A percentile compares a stretch with the other conserved stretches of the same genome.
phyloP scores from a whole-genome alignment of 805 yeast species.

The Saturnispora dispora region DNA sequence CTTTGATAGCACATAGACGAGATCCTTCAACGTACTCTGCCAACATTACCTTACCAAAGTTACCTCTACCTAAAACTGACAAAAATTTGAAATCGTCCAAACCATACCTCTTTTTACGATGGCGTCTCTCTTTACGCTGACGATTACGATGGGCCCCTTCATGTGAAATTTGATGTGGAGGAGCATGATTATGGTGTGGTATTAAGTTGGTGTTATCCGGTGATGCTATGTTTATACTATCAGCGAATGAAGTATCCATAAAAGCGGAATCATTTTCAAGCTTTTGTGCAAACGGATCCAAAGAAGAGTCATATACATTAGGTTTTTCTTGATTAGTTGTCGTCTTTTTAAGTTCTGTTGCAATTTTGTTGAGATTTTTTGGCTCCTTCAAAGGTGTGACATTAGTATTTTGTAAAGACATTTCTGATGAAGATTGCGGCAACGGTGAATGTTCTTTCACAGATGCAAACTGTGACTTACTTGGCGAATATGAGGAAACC shows the following conservation, averaged over 20 bases:
- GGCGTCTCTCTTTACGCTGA: constrained; percentile 27
- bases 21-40: constrained; percentile 85
- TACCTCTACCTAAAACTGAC: constrained; percentile 96
- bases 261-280: neutral
- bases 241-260: neutral
- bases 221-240: neutral
- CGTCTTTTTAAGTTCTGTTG: constrained; percentile 11
- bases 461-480: neutral
- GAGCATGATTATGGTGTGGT: constrained; percentile 3
- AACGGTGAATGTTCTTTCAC: neutral
- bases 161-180: constrained; percentile 13
- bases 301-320: neutral
- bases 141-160: constrained; percentile 14
- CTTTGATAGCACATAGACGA: constrained; percentile 88
- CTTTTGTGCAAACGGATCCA: constrained; percentile 3
- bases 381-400: neutral
- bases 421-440: neutral
- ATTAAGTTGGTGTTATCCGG: neutral
- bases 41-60: constrained; percentile 96
- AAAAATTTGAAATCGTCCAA: constrained; percentile 89
- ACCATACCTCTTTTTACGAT: constrained; percentile 67
- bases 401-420: neutral
- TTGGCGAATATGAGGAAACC: neutral
- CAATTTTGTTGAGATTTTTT: constrained; percentile 20
- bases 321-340: neutral